Evolutionary conservation across 2,329 filamentous ascomycete species (phyloP), one percentile per base, ranked within the genome.

Genomic region (Penicillium crustosum): DNA sequence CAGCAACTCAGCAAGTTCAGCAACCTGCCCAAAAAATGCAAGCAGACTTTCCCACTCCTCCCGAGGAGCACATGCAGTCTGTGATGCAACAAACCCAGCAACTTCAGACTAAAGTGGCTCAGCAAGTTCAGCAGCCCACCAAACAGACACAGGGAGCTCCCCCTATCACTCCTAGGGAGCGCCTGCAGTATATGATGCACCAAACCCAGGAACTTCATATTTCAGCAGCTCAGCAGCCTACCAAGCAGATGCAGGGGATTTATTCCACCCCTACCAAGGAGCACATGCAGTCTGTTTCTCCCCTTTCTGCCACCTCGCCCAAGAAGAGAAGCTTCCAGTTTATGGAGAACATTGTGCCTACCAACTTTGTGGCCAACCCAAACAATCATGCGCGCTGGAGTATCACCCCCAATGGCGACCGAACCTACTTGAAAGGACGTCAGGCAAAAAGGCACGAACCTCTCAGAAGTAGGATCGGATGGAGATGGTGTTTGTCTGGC

Each of bases 331-430:
- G 27, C 1, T 61, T 63, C 23, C 42, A 56, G 13, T 68, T 65
- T 27, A 38, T 55, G 45, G 52, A 66, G 3, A 54, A 57, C 17
- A 49, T 50, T 8, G 53, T 61, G 5, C 65, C 69, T 12, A 10
- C 25, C 10, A 25, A 54, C 13, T 69, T 71, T 41, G 59, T 65
- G 17, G 57, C 62, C 38, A 69, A 70, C 36, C 66, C 67, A 6
- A 59, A 64, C 35, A 68, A 66, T 39, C 67, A 70, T 45, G 62
- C 53, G 10, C 60, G 67, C 27, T 70, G 66, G 58, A 17, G 51
- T 29, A 33, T 61, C 27, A 57, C 63, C 17, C 10, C 25, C 1
- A n/a, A 51, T 13, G 67, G 66, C 1, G 57, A 55, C 13, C 44
- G 61, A 17, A 35, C 49, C 7, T 68, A 68, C 48, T 49, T 70